A percentile compares a stretch with the other conserved stretches of the same genome.
Conservation (phyloP, 2,329 filamentous ascomycete species). For the Aphanoascus verrucosus region DNA sequence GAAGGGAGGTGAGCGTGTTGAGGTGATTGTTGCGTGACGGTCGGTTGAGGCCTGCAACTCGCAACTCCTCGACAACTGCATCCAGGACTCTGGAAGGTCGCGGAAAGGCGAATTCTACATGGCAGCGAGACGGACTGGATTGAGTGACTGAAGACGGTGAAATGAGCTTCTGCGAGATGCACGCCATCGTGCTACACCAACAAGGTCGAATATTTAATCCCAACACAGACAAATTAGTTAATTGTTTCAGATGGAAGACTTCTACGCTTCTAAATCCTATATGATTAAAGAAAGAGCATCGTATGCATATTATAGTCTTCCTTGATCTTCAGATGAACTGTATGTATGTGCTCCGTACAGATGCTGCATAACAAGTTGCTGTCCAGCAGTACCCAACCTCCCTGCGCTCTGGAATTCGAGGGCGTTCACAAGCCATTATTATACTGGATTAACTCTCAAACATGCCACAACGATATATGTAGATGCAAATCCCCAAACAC, state of each 20-base stretch:
- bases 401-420: not conserved
- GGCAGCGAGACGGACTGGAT: constrained; percentile 3
- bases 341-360: not conserved
- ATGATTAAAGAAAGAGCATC: not conserved
- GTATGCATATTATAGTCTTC: not conserved
- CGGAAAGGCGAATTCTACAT: constrained; percentile 12
- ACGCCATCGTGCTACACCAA: constrained; percentile 4
- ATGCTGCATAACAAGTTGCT: constrained; percentile 1
- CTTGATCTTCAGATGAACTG: not conserved
- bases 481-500: constrained; percentile 7
- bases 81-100: constrained; percentile 14
- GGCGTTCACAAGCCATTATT: not conserved
- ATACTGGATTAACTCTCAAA: constrained; percentile 4
- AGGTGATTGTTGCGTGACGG: constrained; percentile 6
- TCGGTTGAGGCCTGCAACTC: constrained; percentile 2
- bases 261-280: not conserved
- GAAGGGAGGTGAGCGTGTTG: constrained; percentile 6
- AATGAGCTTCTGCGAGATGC: constrained; percentile 1
- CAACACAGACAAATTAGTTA: not conserved
- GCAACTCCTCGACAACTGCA: constrained; percentile 16
- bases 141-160: constrained; percentile 1
- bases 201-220: not conserved
- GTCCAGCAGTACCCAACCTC: constrained; percentile 5
- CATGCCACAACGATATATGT: not conserved
- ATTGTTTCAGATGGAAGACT: constrained; percentile 5